Conservation (phyloP, 1,139 yeast species). For the Chernovozyma sophiae-reginae region DNA sequence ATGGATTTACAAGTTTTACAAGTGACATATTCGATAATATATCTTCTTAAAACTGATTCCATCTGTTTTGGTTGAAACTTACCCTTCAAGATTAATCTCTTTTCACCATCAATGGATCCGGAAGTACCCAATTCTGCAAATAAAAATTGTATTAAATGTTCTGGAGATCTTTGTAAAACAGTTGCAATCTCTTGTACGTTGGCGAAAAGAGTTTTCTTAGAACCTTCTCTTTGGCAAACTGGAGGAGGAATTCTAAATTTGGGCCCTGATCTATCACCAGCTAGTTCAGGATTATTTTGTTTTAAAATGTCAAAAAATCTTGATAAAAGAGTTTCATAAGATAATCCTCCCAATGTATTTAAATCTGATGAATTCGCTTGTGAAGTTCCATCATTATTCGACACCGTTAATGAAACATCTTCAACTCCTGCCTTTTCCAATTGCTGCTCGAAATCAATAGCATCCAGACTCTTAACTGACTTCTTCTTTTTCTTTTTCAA, state of each 20-base stretch:
- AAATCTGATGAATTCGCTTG: constrained; percentile 19
- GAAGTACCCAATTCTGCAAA: constrained; percentile 99
- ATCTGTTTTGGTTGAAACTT: constrained; percentile 96
- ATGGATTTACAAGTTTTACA: constrained; percentile 98
- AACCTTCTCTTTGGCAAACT: constrained; percentile 93
- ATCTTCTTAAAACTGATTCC: constrained; percentile 94
- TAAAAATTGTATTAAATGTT: constrained; percentile 91
- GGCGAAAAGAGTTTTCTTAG: constrained; percentile 92
- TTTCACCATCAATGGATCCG: constrained; percentile 97
- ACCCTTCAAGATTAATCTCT: constrained; percentile 95
- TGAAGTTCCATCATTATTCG: constrained; percentile 12
- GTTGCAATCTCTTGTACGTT: constrained; percentile 93
- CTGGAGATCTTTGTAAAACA: constrained; percentile 93
- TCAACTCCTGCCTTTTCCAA: constrained; percentile 87
- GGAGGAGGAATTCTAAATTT: constrained; percentile 98
- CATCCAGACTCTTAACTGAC: constrained; percentile 51
- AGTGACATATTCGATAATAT: constrained; percentile 94
- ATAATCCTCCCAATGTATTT: constrained; percentile 52
- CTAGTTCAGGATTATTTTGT: constrained; percentile 95
- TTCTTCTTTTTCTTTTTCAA: constrained; percentile 83
- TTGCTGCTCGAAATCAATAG: constrained; percentile 83
- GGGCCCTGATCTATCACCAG: constrained; percentile 90
- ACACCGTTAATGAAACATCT: constrained; percentile 35
- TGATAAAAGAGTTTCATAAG: constrained; percentile 72
- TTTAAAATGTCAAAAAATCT: constrained; percentile 84